Base-by-base conservation (phyloP, 2,329 filamentous ascomycete species). In the Penicillium sp. region DNA sequence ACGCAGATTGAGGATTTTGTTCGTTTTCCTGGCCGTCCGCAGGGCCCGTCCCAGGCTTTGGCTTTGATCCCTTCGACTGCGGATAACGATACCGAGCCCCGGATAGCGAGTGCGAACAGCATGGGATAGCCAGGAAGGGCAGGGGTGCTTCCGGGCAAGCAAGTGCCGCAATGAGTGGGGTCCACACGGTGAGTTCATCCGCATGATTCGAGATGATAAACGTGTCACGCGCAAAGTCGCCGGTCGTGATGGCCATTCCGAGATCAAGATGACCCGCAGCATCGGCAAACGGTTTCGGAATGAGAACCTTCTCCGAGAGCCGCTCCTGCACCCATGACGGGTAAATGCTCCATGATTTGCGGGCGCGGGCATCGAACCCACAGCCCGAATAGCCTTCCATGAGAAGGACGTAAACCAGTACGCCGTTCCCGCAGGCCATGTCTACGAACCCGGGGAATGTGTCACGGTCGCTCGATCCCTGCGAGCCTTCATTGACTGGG, bases 201-300 rank as follows among this genome's bases (percentile, higher is more conserved):
- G 91, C 91, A 66, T 98, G 93, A 64, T 98, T 98, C 42, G 90
- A 95, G 54, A 98, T 86, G 60, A 98, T 89, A 68, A 98, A 98
- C 0, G 89, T 94, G 27, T 82, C 82, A 12, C 68, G 65, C 0
- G 81, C 76, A 61, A 97, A 95, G 8, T 76, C 62, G 33, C 91
- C 93, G 52, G 65, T 60, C 39, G 70, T 66, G 7, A 61, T 59
- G 9, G 54, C 45, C 28, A 61, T 48, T 5, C 51, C 59, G 4
- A 61, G 37, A 11, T 55, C 38, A n/a, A 43, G 18, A 13, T 45
- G 24, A 3, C 39, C 41, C 5, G 63, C 37, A 2, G 51, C 58
- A 40, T 70, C 66, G 6, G 60, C 52, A 47, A 78, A 72, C 7
- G 74, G 69, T 46, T 72, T 66, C 0, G 85, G 85, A 12, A 87